Evolutionary conservation across 352 stramenopile genomes (phyloP).

Genomic region (Globisporangium parvum): DNA sequence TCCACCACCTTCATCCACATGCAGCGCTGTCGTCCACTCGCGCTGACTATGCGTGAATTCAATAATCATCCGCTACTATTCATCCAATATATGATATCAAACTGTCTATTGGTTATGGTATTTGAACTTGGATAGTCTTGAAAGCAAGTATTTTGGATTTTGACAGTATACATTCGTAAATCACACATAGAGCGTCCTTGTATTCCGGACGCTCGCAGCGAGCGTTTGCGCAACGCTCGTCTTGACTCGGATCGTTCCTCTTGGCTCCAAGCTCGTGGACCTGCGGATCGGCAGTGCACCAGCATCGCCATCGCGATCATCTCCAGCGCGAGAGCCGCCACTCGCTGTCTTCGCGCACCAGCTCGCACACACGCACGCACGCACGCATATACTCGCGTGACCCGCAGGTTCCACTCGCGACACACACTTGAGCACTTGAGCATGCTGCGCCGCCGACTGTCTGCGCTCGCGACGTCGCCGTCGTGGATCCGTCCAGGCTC

Average conservation of each 20-base stretch:
- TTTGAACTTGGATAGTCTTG: too few species aligned
- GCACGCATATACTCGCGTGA: neutral
- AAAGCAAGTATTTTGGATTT: too few species aligned
- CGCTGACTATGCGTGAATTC: too few species aligned
- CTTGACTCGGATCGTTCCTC: constrained; percentile 12
- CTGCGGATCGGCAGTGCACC: neutral
- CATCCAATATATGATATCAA: too few species aligned
- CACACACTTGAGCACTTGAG: neutral
- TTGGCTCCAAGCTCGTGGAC: constrained; percentile 2
- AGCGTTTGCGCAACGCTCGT: neutral
- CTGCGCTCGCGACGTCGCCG: constrained; percentile 20
- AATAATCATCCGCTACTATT: too few species aligned
- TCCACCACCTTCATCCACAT: too few species aligned
- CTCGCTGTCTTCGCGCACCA: neutral
- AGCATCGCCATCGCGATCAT: neutral
- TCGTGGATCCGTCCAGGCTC: constrained; percentile 64
- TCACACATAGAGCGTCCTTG: neutral
- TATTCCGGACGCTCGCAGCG: neutral
- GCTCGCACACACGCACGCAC: too few species aligned
- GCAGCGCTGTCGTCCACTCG: too few species aligned
- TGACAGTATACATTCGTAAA: neutral
- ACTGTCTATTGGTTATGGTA: too few species aligned
- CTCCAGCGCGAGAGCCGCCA: neutral
- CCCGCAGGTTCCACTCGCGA: too few species aligned
- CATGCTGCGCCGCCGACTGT: constrained; percentile 39